phyloP scores from a whole-genome alignment of 2,329 filamentous ascomycete genomes.

The Diaporthe capsici region DNA sequence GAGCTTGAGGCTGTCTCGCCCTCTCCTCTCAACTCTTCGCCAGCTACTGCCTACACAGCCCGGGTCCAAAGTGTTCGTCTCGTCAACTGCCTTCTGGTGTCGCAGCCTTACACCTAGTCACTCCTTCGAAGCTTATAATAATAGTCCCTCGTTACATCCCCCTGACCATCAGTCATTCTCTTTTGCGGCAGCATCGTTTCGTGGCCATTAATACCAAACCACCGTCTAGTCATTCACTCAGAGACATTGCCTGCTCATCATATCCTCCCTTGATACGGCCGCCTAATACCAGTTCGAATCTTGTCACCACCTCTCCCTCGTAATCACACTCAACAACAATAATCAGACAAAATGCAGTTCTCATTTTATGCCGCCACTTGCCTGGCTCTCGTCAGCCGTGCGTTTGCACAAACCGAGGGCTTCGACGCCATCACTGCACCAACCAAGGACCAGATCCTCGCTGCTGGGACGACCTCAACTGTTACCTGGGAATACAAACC shows the following conservation, averaged over 20 bases:
- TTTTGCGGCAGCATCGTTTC: slow-evolving; percentile 21
- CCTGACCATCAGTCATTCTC: slow-evolving; percentile 34
- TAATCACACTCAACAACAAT: slow-evolving; percentile 38
- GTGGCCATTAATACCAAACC: slow-evolving; percentile 29
- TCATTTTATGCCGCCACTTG: slow-evolving; percentile 61
- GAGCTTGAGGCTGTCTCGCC: neutral
- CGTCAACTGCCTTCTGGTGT: slow-evolving; percentile 35
- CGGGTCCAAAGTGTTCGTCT: slow-evolving; percentile 22
- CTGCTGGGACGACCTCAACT: slow-evolving; percentile 63
- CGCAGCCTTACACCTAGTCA: slow-evolving; percentile 39
- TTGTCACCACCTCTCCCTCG: neutral
- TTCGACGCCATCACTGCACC: slow-evolving; percentile 70
- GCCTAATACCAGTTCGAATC: slow-evolving; percentile 4
- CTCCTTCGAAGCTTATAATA: slow-evolving; percentile 30
- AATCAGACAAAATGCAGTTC: slow-evolving; percentile 68
- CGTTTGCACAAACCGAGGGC: slow-evolving; percentile 67
- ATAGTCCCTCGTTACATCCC: slow-evolving; percentile 37
- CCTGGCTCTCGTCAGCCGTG: slow-evolving; percentile 66
- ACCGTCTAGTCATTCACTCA: slow-evolving; percentile 32
- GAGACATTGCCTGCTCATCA: slow-evolving; percentile 28
- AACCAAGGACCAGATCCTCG: slow-evolving; percentile 56
- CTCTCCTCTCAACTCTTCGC: slow-evolving; percentile 17
- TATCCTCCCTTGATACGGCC: slow-evolving; percentile 12
- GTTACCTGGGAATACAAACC: slow-evolving; percentile 65
- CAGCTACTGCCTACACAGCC: slow-evolving; percentile 13